Percentiles rank a stretch among this genome's conserved stretches.
Evolutionary conservation across 495 filamentous ascomycete genomes (phyloP).

Genomic region (Chaetomium tenue): DNA sequence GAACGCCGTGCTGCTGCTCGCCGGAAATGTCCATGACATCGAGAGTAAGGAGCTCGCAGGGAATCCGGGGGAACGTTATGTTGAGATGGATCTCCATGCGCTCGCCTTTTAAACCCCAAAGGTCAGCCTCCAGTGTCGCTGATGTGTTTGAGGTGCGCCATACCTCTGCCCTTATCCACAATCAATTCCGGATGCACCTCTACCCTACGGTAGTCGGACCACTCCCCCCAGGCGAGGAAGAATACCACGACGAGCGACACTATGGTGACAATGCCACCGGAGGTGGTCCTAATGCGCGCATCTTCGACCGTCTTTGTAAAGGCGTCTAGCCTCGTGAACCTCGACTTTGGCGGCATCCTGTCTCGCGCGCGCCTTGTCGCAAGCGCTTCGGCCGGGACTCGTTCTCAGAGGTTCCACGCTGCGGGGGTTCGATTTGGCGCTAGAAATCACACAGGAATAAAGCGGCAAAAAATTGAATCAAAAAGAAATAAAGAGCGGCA

Average conservation of each 20-base stretch:
- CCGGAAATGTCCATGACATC: constrained; percentile 99
- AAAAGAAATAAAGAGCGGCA: constrained; percentile 21
- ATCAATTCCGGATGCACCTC: constrained; percentile 88
- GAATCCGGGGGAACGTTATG: constrained; percentile 89
- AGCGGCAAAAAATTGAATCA: not conserved
- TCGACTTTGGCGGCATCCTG: constrained; percentile 66
- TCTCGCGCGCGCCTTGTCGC: constrained; percentile 16
- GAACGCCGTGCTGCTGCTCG: constrained; percentile 89
- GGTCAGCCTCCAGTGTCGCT: constrained; percentile 16
- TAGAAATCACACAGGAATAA: not conserved
- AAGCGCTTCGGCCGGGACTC: constrained; percentile 4
- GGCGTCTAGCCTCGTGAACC: constrained; percentile 94
- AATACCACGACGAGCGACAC: constrained; percentile 81
- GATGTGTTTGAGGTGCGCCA: not conserved
- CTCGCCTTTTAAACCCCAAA: constrained; percentile 58
- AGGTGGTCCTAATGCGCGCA: constrained; percentile 95
- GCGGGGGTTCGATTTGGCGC: constrained; percentile 1
- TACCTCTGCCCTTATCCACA: constrained; percentile 94
- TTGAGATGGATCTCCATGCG: constrained; percentile 99
- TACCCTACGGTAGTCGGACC: constrained; percentile 85
- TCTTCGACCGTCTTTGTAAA: constrained; percentile 99
- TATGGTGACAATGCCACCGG: constrained; percentile 92
- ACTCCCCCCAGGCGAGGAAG: constrained; percentile 91
- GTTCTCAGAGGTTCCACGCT: constrained; percentile 16
- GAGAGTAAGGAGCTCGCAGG: constrained; percentile 91